These are phyloP conservation scores for Ustilago hordei DNA, from an alignment of 1,284 basidiomycete genomes.

Conservation along the genomic window DNA sequence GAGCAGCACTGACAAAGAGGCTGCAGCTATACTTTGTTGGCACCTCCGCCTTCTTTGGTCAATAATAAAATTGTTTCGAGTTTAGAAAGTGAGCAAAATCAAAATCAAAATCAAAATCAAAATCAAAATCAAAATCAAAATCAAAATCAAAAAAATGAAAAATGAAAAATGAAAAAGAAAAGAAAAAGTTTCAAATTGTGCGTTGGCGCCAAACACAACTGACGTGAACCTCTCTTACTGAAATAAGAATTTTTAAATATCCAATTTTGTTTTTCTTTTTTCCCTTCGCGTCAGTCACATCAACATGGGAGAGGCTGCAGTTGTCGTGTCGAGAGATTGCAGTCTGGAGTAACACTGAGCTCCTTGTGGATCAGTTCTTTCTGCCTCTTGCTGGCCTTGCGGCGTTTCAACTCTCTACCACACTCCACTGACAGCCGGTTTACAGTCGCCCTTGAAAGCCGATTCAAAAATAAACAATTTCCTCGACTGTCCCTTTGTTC, in stretches of 20 bases:
- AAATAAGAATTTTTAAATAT: too few relatives aligned
- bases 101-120: neutral
- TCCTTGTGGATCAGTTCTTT: neutral
- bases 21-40: neutral
- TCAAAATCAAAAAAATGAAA: neutral
- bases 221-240: too few relatives aligned
- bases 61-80: neutral
- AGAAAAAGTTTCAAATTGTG: neutral
- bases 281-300: neutral
- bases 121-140: too few relatives aligned
- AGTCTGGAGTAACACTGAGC: neutral
- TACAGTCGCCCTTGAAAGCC: neutral
- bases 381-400: neutral
- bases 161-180: neutral
- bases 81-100: neutral
- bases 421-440: neutral
- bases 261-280: neutral
- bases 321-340: neutral
- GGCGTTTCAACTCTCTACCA: neutral
- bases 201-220: neutral
- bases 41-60: neutral
- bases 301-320: neutral
- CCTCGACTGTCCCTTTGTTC: neutral
- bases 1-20: neutral
- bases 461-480: neutral